These are phyloP conservation scores for Fusarium dlaminii DNA, from an alignment of 2,329 filamentous ascomycete genomes.

Conservation along the genomic window DNA sequence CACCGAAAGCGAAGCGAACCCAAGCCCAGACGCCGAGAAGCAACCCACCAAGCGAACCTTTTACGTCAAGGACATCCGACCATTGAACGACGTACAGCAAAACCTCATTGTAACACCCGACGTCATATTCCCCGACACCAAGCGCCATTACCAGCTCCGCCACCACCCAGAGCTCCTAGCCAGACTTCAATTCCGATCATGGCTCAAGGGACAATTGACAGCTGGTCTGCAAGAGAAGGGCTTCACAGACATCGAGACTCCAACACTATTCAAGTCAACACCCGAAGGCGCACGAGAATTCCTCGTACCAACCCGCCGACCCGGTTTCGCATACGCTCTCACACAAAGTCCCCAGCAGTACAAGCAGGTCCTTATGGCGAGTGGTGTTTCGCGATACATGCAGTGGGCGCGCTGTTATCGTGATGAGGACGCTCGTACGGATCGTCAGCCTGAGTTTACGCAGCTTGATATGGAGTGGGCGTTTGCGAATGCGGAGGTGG, in stretches of 20 bases:
- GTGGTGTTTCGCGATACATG: slow-evolving; percentile 83
- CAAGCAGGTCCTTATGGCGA: slow-evolving; percentile 97
- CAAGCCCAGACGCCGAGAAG: slow-evolving; percentile 33
- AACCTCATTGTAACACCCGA: slow-evolving; percentile 81
- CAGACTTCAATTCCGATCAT: slow-evolving; percentile 76
- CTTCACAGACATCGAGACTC: slow-evolving; percentile 88
- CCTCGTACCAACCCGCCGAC: slow-evolving; percentile 83
- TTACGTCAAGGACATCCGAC: slow-evolving; percentile 66
- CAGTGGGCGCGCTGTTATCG: slow-evolving; percentile 96
- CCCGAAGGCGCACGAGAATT: slow-evolving; percentile 96
- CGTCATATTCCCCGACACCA: slow-evolving; percentile 76
- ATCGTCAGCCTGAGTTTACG: slow-evolving; percentile 96
- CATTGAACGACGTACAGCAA: slow-evolving; percentile 53
- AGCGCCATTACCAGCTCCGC: slow-evolving; percentile 86
- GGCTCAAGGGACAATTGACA: slow-evolving; percentile 62
- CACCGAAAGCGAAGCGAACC: slow-evolving; percentile 48
- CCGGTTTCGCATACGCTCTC: slow-evolving; percentile 84
- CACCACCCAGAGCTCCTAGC: slow-evolving; percentile 74
- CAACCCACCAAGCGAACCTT: slow-evolving; percentile 60
- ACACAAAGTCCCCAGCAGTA: slow-evolving; percentile 98
- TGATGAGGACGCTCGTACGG: slow-evolving; percentile 91
- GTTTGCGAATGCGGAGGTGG: slow-evolving; percentile 67
- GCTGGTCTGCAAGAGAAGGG: slow-evolving; percentile 63
- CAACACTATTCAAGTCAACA: slow-evolving; percentile 95
- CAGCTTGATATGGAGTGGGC: slow-evolving; percentile 94